phyloP scores from a whole-genome alignment of 805 yeast species.

The Debaryomyces maramus region DNA sequence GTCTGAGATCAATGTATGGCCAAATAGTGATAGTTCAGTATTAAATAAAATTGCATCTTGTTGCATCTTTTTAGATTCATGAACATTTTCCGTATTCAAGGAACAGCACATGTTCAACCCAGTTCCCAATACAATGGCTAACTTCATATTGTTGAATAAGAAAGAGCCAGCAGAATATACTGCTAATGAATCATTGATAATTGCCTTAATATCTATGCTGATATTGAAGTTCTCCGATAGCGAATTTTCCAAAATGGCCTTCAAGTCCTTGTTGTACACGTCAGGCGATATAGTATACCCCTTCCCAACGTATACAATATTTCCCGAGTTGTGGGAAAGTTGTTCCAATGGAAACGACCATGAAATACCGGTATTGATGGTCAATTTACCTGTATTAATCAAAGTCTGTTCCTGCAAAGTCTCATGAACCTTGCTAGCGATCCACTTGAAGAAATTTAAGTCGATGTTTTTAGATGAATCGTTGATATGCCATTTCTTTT shows the following conservation, averaged over 20 bases:
- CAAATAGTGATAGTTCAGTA: slow-evolving; percentile 59
- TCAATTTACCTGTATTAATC: slow-evolving; percentile 5
- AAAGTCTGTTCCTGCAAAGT: slow-evolving; percentile 24
- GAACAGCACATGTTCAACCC: slow-evolving; percentile 60
- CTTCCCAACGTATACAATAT: slow-evolving; percentile 57
- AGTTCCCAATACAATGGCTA: slow-evolving; percentile 68
- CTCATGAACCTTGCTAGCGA: slow-evolving; percentile 35
- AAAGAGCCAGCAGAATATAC: slow-evolving; percentile 57
- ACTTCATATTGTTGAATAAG: slow-evolving; percentile 30
- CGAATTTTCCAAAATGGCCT: slow-evolving; percentile 37
- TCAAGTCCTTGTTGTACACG: slow-evolving; percentile 38
- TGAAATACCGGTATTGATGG: slow-evolving; percentile 46
- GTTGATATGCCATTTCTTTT: slow-evolving; percentile 39
- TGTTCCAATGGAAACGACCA: slow-evolving; percentile 59
- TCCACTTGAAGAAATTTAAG: slow-evolving; percentile 41
- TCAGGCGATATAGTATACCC: slow-evolving; percentile 53
- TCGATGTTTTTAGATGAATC: slow-evolving; percentile 42
- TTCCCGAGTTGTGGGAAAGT: slow-evolving; percentile 42
- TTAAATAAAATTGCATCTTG: slow-evolving; percentile 34
- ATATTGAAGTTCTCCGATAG: slow-evolving; percentile 24
- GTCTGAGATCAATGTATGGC: slow-evolving; percentile 30
- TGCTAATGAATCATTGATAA: slow-evolving; percentile 67
- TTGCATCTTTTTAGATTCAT: slow-evolving; percentile 18
- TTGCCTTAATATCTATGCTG: slow-evolving; percentile 39
- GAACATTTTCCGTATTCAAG: slow-evolving; percentile 19